These are phyloP conservation scores for Linnemannia hyalina DNA, from an alignment of 192 early-diverging fungal species.

Conservation along the genomic window DNA sequence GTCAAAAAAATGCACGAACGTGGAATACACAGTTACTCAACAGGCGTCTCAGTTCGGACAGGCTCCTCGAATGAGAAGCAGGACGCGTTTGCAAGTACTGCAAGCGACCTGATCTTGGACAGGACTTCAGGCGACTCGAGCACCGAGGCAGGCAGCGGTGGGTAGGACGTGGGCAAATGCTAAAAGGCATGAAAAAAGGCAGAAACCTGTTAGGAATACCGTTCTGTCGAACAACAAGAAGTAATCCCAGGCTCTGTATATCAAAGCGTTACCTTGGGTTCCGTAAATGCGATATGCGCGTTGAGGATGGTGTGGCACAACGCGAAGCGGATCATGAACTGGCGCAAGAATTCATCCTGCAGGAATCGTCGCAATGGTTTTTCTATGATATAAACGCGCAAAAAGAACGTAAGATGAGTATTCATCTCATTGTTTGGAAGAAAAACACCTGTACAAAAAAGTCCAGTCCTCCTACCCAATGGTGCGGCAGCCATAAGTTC, in stretches of 20 bases:
- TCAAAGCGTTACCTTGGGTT: slow-evolving; percentile 63
- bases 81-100: slow-evolving; percentile 59
- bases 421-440: not conserved
- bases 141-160: slow-evolving; percentile 70
- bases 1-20: too few relatives aligned
- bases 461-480: slow-evolving; percentile 38
- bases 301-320: slow-evolving; percentile 78
- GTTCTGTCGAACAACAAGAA: not conserved
- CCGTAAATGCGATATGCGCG: slow-evolving; percentile 72
- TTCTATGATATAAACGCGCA: slow-evolving; percentile 34
- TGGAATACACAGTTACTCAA: not conserved
- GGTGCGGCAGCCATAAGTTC: slow-evolving; percentile 61
- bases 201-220: not conserved
- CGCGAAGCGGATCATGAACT: slow-evolving; percentile 89
- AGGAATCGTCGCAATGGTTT: slow-evolving; percentile 75
- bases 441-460: not conserved
- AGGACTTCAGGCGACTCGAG: slow-evolving; percentile 73
- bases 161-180: slow-evolving; percentile 77
- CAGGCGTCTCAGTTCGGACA: not conserved
- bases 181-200: slow-evolving; percentile 33
- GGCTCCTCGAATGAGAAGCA: slow-evolving; percentile 61
- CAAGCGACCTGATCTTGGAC: slow-evolving; percentile 66
- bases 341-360: slow-evolving; percentile 92
- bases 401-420: not conserved
- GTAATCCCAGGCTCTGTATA: not conserved